phyloP scores from a whole-genome alignment of 2,329 filamentous ascomycete species.

The Zarea fungicola region DNA sequence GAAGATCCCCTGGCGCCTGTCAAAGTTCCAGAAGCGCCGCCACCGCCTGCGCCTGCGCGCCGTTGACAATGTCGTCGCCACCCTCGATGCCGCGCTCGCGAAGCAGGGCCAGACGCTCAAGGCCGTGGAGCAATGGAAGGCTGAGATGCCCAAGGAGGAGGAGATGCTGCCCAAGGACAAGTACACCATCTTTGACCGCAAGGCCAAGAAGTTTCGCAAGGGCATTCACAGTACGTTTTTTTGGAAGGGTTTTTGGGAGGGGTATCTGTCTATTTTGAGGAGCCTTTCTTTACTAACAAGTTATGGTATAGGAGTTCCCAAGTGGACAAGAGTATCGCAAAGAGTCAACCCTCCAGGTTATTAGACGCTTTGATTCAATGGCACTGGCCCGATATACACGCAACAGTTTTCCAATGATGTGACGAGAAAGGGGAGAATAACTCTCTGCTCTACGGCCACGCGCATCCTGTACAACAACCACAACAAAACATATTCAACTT shows the following conservation, averaged over 20 bases:
- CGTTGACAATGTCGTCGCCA: constrained; percentile 83
- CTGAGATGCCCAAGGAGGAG: constrained; percentile 89
- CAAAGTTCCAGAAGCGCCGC: constrained; percentile 81
- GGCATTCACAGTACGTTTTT: constrained; percentile 82
- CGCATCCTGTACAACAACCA: constrained; percentile 12
- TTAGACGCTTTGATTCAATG: no score
- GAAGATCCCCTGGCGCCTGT: constrained; percentile 98
- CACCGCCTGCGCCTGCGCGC: constrained; percentile 77
- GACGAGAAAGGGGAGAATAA: background rate
- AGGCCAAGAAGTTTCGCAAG: constrained; percentile 93
- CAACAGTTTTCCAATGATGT: no score
- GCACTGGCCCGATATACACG: no score
- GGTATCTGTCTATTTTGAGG: background rate
- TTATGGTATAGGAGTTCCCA: constrained; percentile 59
- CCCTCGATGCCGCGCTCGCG: constrained; percentile 70
- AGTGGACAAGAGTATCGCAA: constrained; percentile 96
- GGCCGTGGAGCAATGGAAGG: constrained; percentile 84
- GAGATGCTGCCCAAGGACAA: constrained; percentile 97
- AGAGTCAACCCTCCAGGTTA: constrained; percentile 92
- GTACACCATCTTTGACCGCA: constrained; percentile 96
- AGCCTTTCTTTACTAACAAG: no score
- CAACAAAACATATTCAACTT: constrained; percentile 7
- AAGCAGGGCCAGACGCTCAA: constrained; percentile 68
- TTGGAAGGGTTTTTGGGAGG: background rate
- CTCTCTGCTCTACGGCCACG: background rate